A percentile compares a stretch with the other conserved stretches of the same genome.
Evolutionary conservation across 306 rosid genomes (phyloP).

Genomic region (Boehmeria nivea): DNA sequence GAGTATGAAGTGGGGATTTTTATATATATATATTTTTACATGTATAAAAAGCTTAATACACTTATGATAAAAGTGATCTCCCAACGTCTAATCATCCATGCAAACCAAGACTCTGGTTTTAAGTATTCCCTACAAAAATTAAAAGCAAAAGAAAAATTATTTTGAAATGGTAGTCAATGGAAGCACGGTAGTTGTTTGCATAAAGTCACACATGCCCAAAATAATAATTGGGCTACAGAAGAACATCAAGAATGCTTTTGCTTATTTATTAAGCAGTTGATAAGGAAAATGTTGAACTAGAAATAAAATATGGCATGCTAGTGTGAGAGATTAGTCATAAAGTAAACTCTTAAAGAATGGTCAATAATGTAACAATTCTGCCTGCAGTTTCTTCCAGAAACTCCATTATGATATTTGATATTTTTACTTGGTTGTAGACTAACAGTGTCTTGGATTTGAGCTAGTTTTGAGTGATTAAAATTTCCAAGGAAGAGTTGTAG

Average conservation of each 20-base stretch:
- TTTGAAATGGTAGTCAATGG: neutral
- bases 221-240: neutral
- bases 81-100: neutral
- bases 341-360: too few relatives aligned
- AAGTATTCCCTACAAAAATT: neutral
- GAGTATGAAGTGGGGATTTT: too few relatives aligned
- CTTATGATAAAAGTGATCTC: neutral
- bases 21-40: neutral
- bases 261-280: neutral
- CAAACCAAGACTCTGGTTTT: neutral
- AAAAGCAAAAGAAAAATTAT: neutral
- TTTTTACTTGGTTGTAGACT: too few relatives aligned
- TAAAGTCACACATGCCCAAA: slow-evolving; percentile 1
- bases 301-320: neutral
- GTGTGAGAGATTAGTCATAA: too few relatives aligned
- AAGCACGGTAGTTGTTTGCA: neutral
- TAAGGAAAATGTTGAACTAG: neutral
- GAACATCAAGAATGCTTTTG: neutral
- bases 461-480: too few relatives aligned
- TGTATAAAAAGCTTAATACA: neutral
- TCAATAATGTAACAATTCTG: too few relatives aligned
- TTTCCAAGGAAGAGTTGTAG: too few relatives aligned
- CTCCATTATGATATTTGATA: too few relatives aligned
- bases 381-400: too few relatives aligned
- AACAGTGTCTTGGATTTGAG: too few relatives aligned